Conservation (phyloP, 805 yeast genomes). For the Metschnikowia santaceciliae region DNA sequence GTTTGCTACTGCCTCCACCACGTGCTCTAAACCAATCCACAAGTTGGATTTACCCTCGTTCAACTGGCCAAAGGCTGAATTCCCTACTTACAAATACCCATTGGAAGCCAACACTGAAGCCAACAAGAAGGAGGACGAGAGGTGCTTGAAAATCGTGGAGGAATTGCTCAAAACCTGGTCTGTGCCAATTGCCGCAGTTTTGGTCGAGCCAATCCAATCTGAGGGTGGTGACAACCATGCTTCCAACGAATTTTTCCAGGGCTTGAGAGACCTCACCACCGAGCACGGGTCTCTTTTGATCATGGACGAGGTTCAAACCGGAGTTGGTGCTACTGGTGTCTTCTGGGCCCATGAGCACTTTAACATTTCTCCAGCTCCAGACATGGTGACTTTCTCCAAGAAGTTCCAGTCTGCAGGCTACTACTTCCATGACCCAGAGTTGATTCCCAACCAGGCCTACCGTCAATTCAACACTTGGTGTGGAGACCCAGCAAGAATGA, state of each 20-base stretch:
- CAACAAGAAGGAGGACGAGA: conserved; percentile 73
- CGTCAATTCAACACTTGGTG: conserved; percentile 94
- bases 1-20: conserved; percentile 86
- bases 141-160: conserved; percentile 77
- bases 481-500: conserved; percentile 82
- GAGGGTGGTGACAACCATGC: conserved; percentile 94
- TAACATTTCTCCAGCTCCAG: conserved; percentile 71
- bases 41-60: conserved; percentile 90
- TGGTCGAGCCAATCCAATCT: conserved; percentile 88
- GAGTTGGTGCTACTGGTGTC: conserved; percentile 82
- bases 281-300: conserved; percentile 69
- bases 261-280: conserved; percentile 69
- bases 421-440: conserved; percentile 70
- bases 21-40: conserved; percentile 93
- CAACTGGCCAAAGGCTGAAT: conserved; percentile 96
- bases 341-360: conserved; percentile 90
- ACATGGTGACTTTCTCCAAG: conserved; percentile 81
- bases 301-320: conserved; percentile 87
- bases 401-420: conserved; percentile 89
- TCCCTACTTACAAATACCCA: conserved; percentile 83
- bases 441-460: conserved; percentile 73
- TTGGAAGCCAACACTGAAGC: conserved; percentile 59
- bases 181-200: conserved; percentile 79
- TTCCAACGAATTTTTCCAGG: conserved; percentile 72
- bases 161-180: conserved; percentile 62